Evolutionary conservation across 1,284 basidiomycete species (phyloP), one percentile per base, ranked within the genome.

Genomic region (Fomitopsis palustris): DNA sequence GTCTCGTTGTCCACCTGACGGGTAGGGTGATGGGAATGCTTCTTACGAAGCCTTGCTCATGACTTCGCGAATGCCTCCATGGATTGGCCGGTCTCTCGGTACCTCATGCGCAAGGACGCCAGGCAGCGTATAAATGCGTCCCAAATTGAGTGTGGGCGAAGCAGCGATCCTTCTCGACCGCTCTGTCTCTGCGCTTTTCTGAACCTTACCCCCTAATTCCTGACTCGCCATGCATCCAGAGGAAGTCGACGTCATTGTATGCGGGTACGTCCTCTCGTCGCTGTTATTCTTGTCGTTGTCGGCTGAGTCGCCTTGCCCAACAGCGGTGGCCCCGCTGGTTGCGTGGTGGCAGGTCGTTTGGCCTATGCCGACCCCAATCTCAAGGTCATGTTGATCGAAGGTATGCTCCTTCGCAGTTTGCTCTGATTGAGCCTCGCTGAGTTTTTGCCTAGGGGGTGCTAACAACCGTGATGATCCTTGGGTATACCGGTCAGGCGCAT

Each of bases 321-420:
- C 68, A 84, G 81, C 68, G 86, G 86, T 70, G 86, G 86, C 60
- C 85, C 86, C 12, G 84, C 86, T 65, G 85, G 85, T 60, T 86
- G 83, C 68, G 86, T 87, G 57, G 80, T 85, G 29, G 87, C 87
- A 21, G 87, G 87, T 60, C 79, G 87, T 59, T 73, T 90, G 54
- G 87, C 87, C 1, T 86, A 84, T 66, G 85, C 87, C 53, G 87
- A 88, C 72, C 86, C 87, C 27, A 87, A 76, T 65, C 73, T 90
- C 56, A 87, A 88, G 71, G 86, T 90, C 55, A 86, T 89, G 85
- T 79, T 89, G 65, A 84, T 88, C 61, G 87, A 88, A 78, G 86
- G 85, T 83, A 59, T n/a, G 62, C 49, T 49, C 10, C 16, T n/a
- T 47, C 43, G 27, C 4, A 16, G 17, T 25, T 29, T 41, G 16